Base-by-base conservation (phyloP, 2,329 filamentous ascomycete species). In the Cladophialophora exuberans region DNA sequence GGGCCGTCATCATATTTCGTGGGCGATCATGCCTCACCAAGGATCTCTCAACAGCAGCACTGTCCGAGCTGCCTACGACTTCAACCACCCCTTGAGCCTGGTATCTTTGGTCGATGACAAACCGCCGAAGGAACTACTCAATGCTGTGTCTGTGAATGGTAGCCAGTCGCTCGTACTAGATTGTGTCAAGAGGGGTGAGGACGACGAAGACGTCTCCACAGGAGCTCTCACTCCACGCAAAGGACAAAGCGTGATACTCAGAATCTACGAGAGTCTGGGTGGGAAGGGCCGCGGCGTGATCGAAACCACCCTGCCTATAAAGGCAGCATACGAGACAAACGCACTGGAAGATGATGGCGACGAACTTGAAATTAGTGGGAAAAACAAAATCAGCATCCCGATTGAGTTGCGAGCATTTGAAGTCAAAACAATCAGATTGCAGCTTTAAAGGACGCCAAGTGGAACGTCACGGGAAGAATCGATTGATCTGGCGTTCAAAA, bases 141-240 rank as follows among this genome's bases (percentile, higher is more conserved):
- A 76, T 31, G 83, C 87, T 0, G 83, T 97, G 67, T 81, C 81
- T 57, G 73, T 97, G n/a, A 77, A 78, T 1, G 86, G 87, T 41
- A 78, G 80, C 39, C 69, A 79, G 7, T 86, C 88, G 2, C 76
- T 99, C 17, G 78, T 99, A 3, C 77, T 99, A 0, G 94, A 99
- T 69, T 87, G 86, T 1, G 81, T 99, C 71, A 99, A 99, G 80
- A 87, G 94, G 54, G 94, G 90, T n/a, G 89, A 93, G 68, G 89
- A 93, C 65, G 89, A 93, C 62, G 85, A 87, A 66, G 89, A 91
- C 63, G 82, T 79, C 6, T 74, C 73, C 2, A 65, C 79, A 2
- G 82, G 83, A 18, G 81, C 82, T 30, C 73, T 93, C 26, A 44
- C 83, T 2, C 77, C 77, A 62, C 83, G 88, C 54, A 82, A 83